These are phyloP conservation scores for Asterionellopsis glacialis DNA, from an alignment of 108 stramenopile species.

Conservation along the genomic window DNA sequence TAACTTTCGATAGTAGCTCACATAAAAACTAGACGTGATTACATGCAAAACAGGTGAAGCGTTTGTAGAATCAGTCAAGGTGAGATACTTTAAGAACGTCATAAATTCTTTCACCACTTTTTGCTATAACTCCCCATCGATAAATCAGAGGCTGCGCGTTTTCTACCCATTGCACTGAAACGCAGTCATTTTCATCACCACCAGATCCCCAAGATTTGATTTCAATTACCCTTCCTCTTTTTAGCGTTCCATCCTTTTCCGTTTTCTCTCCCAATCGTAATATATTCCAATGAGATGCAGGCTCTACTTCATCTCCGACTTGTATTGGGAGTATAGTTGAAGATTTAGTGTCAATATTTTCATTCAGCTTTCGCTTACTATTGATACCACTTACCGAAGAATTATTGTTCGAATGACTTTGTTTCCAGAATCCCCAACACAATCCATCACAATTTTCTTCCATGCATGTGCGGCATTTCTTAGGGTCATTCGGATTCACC, in stretches of 20 bases:
- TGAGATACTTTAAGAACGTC: constrained; percentile 18
- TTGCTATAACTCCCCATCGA: constrained; percentile 46
- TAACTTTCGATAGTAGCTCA: too few relatives aligned
- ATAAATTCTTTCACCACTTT: constrained; percentile 38
- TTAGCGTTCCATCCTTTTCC: constrained; percentile 8
- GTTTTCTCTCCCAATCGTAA: constrained; percentile 28
- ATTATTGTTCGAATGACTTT: constrained; percentile 1
- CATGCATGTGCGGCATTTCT: constrained; percentile 63
- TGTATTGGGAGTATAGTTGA: constrained; percentile 18
- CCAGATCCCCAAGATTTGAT: constrained; percentile 47
- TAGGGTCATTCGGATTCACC: constrained; percentile 37
- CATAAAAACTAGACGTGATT: too few relatives aligned
- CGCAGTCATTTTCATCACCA: constrained; percentile 43
- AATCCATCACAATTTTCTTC: constrained; percentile 63
- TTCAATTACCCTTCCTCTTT: constrained; percentile 37
- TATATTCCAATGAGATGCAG: constrained; percentile 50
- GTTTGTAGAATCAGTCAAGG: too few relatives aligned
- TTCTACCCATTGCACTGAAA: constrained; percentile 46
- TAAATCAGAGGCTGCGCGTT: constrained; percentile 33
- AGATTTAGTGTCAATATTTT: background rate
- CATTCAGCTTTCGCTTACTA: background rate
- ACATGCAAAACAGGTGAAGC: too few relatives aligned
- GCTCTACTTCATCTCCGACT: constrained; percentile 35
- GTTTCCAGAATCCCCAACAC: constrained; percentile 84
- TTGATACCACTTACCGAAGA: constrained; percentile 6